phyloP scores from a whole-genome alignment of 1,139 yeast genomes.

The Taphrina betulina region DNA sequence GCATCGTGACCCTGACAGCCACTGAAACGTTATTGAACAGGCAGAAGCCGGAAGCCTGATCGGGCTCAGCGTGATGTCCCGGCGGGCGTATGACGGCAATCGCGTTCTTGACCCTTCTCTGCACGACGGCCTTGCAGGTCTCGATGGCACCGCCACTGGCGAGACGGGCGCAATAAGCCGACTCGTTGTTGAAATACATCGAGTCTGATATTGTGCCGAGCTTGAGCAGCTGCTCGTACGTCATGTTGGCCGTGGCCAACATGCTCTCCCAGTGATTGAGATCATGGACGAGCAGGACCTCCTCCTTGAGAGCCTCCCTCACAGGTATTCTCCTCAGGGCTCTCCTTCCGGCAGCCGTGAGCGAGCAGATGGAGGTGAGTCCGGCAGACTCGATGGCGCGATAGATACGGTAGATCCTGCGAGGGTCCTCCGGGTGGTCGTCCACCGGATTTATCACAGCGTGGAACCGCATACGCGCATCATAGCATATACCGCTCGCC shows the following conservation, averaged over 20 bases:
- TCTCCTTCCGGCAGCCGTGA: constrained; percentile 75
- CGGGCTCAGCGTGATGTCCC: constrained; percentile 99
- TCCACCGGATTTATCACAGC: constrained; percentile 92
- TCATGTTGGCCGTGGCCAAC: constrained; percentile 71
- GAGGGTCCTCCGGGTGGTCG: constrained; percentile 98
- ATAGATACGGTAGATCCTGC: constrained; percentile 90
- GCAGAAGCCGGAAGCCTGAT: constrained; percentile 95
- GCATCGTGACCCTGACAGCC: constrained; percentile 83
- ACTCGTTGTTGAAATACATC: constrained; percentile 90
- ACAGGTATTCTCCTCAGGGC: constrained; percentile 94
- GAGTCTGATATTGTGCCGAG: constrained; percentile 94
- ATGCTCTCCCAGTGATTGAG: constrained; percentile 74
- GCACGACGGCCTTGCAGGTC: constrained; percentile 92
- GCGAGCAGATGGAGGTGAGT: constrained; percentile 71
- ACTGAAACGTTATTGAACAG: constrained; percentile 95
- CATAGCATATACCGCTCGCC: constrained; percentile 80
- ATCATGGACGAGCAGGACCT: constrained; percentile 82
- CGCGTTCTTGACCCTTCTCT: constrained; percentile 86
- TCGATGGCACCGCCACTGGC: constrained; percentile 98
- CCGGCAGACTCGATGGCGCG: constrained; percentile 94
- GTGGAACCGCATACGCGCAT: constrained; percentile 95
- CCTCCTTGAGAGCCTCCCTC: constrained; percentile 83
- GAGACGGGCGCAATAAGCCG: constrained; percentile 78
- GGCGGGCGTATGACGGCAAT: constrained; percentile 97
- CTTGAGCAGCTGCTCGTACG: constrained; percentile 70